A percentile compares a stretch with the other conserved stretches of the same genome.
These are phyloP conservation scores for Talaromyces wortmannii DNA, from an alignment of 495 filamentous ascomycete genomes.

Conservation along the genomic window DNA sequence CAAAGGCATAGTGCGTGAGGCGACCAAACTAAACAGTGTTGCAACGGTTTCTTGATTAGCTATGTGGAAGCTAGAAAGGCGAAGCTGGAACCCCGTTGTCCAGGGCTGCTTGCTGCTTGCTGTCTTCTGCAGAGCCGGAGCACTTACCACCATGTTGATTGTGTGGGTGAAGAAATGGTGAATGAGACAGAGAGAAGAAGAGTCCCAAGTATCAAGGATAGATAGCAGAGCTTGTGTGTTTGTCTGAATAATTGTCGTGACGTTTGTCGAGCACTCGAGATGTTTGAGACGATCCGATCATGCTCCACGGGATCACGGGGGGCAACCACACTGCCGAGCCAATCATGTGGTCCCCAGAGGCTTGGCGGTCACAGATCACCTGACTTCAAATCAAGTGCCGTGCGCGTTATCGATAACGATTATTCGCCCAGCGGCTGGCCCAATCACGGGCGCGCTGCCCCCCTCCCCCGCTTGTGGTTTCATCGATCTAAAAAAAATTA, in stretches of 20 bases:
- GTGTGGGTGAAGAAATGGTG: not conserved
- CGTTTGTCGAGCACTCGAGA: too few relatives aligned
- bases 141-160: not conserved
- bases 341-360: not conserved
- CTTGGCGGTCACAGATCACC: not conserved
- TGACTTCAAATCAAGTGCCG: not conserved
- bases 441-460: not conserved
- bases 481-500: too few relatives aligned
- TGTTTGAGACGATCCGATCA: not conserved
- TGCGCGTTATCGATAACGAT: not conserved
- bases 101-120: too few relatives aligned
- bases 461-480: not conserved
- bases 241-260: not conserved
- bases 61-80: too few relatives aligned
- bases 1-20: conserved; percentile 90
- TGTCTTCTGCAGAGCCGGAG: not conserved
- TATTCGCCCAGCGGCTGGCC: not conserved
- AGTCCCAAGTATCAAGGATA: too few relatives aligned
- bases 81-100: too few relatives aligned
- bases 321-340: not conserved
- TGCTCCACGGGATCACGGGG: not conserved
- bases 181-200: not conserved
- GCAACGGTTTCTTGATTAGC: not conserved
- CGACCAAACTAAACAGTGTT: conserved; percentile 65
- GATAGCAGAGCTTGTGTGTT: not conserved